These are phyloP conservation scores for Scopulariopsis brevicaulis DNA, from an alignment of 2,329 filamentous ascomycete species.

Conservation along the genomic window DNA sequence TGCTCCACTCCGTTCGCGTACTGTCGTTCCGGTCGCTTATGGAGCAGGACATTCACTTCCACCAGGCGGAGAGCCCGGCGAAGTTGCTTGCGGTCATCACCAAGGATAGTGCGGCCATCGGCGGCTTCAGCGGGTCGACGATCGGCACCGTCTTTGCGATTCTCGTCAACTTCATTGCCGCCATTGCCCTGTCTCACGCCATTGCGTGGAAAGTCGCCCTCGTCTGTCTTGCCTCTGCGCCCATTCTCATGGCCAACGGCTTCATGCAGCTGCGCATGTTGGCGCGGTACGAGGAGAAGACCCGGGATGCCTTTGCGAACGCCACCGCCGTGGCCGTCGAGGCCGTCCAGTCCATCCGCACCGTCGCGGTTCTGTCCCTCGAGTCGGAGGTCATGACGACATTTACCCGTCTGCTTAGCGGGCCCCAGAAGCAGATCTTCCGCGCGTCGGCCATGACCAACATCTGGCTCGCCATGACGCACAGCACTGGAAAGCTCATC, in stretches of 20 bases:
- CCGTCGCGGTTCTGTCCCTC: constrained; percentile 35
- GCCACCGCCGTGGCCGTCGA: constrained; percentile 56
- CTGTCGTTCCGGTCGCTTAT: constrained; percentile 44
- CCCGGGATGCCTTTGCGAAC: constrained; percentile 31
- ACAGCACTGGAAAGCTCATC: constrained; percentile 52
- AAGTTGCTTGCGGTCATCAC: constrained; percentile 42
- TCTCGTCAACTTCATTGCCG: constrained; percentile 38
- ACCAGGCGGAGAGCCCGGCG: constrained; percentile 38
- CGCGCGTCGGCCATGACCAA: constrained; percentile 39
- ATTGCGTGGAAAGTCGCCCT: constrained; percentile 49
- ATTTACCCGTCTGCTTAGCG: constrained; percentile 38
- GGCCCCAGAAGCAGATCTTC: constrained; percentile 41
- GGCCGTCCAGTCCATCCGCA: constrained; percentile 54
- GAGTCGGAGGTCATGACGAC: constrained; percentile 39
- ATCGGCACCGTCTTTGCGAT: constrained; percentile 43
- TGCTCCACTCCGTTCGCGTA: constrained; percentile 43
- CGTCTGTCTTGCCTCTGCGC: constrained; percentile 40
- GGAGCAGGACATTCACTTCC: constrained; percentile 47
- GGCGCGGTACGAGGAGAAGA: constrained; percentile 26
- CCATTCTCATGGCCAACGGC: constrained; percentile 39
- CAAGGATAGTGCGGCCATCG: constrained; percentile 39
- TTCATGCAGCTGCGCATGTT: constrained; percentile 40
- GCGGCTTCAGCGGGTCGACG: constrained; percentile 43
- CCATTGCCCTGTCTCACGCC: constrained; percentile 40
- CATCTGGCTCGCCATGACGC: constrained; percentile 48